Conservation (phyloP, 306 rosid genomes). For the Parietaria judaica region DNA sequence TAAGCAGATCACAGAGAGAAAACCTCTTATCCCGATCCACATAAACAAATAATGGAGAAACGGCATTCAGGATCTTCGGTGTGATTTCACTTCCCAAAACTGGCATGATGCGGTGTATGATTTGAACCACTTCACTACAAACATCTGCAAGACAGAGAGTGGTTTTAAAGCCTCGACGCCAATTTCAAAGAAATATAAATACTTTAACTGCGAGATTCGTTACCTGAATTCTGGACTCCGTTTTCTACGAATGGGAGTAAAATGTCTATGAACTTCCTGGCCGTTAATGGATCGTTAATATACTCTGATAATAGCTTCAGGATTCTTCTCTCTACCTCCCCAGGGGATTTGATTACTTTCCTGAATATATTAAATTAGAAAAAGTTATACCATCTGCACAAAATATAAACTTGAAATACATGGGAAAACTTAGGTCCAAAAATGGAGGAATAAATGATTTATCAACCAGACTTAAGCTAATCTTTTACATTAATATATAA, state of each 20-base stretch:
- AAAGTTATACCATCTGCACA: neutral
- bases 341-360: slow-evolving; percentile 65
- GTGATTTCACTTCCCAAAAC: slow-evolving; percentile 47
- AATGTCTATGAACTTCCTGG: slow-evolving; percentile 56
- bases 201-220: neutral
- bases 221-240: slow-evolving; percentile 54
- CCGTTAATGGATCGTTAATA: slow-evolving; percentile 45
- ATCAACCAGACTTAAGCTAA: neutral
- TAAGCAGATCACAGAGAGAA: slow-evolving; percentile 69
- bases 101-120: slow-evolving; percentile 54
- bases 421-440: neutral
- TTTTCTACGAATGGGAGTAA: slow-evolving; percentile 54
- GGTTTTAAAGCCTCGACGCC: slow-evolving; percentile 19
- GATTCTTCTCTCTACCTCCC: slow-evolving; percentile 53
- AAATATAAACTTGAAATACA: slow-evolving; percentile 1
- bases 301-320: slow-evolving; percentile 59
- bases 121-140: slow-evolving; percentile 47
- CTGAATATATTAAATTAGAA: slow-evolving; percentile 32
- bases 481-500: neutral
- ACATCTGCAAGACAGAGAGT: slow-evolving; percentile 43
- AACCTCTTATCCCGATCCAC: slow-evolving; percentile 55
- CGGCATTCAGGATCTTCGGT: slow-evolving; percentile 43
- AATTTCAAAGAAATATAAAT: neutral
- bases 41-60: slow-evolving; percentile 55
- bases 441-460: neutral